These are phyloP conservation scores for Ascochyta rabiei DNA, from an alignment of 2,329 filamentous ascomycete species.

Conservation along the genomic window DNA sequence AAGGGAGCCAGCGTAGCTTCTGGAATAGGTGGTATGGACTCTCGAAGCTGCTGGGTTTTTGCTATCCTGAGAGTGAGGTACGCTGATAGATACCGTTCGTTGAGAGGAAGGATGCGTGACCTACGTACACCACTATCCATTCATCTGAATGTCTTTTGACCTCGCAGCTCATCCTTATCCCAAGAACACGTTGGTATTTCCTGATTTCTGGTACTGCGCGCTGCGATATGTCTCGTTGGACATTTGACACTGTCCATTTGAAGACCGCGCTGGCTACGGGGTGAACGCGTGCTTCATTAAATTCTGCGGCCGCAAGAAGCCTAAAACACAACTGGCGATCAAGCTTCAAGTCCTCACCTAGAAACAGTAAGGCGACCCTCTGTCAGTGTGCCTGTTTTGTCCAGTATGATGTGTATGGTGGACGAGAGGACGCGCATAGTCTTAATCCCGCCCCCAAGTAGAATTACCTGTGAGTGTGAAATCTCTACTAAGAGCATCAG, in stretches of 20 bases:
- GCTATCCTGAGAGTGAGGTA: background rate
- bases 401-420: constrained; percentile 21
- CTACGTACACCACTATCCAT: constrained; percentile 4
- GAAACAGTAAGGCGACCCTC: constrained; percentile 10
- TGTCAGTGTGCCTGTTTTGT: constrained; percentile 26
- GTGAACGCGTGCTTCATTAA: constrained; percentile 13
- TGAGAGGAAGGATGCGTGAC: background rate
- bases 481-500: background rate
- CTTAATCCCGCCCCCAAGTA: constrained; percentile 17
- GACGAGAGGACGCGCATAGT: constrained; percentile 13
- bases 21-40: constrained; percentile 5
- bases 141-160: constrained; percentile 1
- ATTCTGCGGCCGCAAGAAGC: constrained; percentile 11
- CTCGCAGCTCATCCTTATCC: constrained; percentile 9
- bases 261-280: constrained; percentile 14
- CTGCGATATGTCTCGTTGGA: background rate
- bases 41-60: background rate
- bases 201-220: background rate
- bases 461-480: constrained; percentile 5
- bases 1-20: background rate
- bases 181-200: background rate
- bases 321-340: constrained; percentile 2
- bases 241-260: constrained; percentile 10
- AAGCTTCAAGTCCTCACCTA: background rate
- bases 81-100: background rate